These are phyloP conservation scores for Stephanocyclus meneghinianus DNA, from an alignment of 352 stramenopile species.

Conservation along the genomic window DNA sequence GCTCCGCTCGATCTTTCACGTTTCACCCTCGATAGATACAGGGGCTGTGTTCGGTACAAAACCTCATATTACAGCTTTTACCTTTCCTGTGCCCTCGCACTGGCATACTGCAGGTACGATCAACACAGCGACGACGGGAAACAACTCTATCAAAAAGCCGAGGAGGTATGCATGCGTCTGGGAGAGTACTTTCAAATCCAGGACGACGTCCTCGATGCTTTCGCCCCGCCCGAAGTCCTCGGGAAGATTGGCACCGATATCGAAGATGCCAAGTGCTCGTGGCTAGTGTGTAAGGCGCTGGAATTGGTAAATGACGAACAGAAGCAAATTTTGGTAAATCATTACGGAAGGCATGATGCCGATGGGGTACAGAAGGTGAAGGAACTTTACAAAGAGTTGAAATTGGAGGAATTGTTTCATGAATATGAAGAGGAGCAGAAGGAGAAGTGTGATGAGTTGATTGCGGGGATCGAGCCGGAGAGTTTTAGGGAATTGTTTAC, in stretches of 20 bases:
- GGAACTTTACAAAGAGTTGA: constrained; percentile 90
- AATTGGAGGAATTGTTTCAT: constrained; percentile 87
- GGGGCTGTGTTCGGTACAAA: constrained; percentile 96
- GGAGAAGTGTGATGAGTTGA: constrained; percentile 85
- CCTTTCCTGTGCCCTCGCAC: constrained; percentile 91
- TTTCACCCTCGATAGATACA: constrained; percentile 92
- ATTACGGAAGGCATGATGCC: constrained; percentile 90
- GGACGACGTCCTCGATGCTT: constrained; percentile 99
- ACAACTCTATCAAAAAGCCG: constrained; percentile 83
- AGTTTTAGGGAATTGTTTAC: constrained; percentile 92
- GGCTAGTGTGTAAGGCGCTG: constrained; percentile 93
- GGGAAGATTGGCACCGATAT: constrained; percentile 94
- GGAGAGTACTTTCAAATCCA: constrained; percentile 99
- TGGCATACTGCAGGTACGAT: constrained; percentile 64
- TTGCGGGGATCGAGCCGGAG: constrained; percentile 55
- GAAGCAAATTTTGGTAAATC: constrained; percentile 82
- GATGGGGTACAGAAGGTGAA: constrained; percentile 91
- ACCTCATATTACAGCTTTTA: constrained; percentile 99
- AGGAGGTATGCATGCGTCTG: constrained; percentile 94
- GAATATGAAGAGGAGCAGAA: constrained; percentile 91
- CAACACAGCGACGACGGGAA: constrained; percentile 21
- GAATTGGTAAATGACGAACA: constrained; percentile 56
- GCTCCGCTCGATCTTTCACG: constrained; percentile 62
- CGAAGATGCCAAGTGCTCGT: constrained; percentile 99
- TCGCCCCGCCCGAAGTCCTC: constrained; percentile 82